Evolutionary conservation across 1,139 yeast genomes (phyloP).

Genomic region (Kodamaea plutei): DNA sequence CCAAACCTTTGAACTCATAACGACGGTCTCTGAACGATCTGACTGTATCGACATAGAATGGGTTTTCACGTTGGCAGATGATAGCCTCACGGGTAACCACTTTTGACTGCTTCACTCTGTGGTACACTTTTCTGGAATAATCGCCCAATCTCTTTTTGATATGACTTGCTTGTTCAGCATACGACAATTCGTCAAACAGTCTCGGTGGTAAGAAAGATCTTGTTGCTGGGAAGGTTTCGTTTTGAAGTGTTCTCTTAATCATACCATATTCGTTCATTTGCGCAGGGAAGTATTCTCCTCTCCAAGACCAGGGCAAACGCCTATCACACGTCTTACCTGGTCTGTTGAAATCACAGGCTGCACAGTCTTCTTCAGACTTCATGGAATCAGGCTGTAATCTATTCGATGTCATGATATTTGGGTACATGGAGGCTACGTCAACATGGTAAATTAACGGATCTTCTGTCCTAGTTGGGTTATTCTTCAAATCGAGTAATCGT

Average conservation of each 20-base stretch:
- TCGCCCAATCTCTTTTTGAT: constrained; percentile 80
- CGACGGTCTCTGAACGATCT: constrained; percentile 93
- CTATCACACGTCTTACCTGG: constrained; percentile 95
- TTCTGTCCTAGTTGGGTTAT: constrained; percentile 64
- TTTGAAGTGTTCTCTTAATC: constrained; percentile 80
- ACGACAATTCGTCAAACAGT: constrained; percentile 69
- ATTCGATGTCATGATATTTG: constrained; percentile 97
- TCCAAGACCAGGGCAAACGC: constrained; percentile 94
- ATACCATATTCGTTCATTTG: constrained; percentile 86
- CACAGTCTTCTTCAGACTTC: constrained; percentile 94
- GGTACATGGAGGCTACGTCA: constrained; percentile 99
- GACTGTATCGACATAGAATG: constrained; percentile 93
- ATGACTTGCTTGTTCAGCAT: constrained; percentile 71
- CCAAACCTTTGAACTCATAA: constrained; percentile 90
- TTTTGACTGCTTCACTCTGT: constrained; percentile 74
- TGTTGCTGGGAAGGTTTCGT: constrained; percentile 69
- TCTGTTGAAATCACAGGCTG: constrained; percentile 93
- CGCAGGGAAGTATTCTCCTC: constrained; percentile 94
- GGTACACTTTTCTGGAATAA: constrained; percentile 81
- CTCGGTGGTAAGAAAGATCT: constrained; percentile 54
- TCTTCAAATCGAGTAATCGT: constrained; percentile 54
- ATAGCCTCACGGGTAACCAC: constrained; percentile 89
- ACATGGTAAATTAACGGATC: constrained; percentile 91
- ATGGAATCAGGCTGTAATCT: constrained; percentile 97
- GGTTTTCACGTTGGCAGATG: constrained; percentile 96